These are phyloP conservation scores for Wickerhamiella infanticola DNA, from an alignment of 1,139 yeast species.

Conservation along the genomic window DNA sequence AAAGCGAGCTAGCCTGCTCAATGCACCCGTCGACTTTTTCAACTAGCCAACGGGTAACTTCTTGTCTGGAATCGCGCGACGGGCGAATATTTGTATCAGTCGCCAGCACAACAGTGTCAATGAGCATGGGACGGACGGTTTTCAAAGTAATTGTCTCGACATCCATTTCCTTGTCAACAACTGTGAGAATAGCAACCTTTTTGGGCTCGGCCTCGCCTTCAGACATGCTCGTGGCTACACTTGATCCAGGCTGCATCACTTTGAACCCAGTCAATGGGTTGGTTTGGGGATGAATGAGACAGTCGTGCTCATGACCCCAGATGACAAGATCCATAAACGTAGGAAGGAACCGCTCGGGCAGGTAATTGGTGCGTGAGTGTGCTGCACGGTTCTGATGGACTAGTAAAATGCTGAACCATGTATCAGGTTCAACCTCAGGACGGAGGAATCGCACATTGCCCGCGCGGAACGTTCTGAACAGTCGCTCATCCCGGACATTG, in stretches of 20 bases:
- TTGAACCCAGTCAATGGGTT: constrained; percentile 59
- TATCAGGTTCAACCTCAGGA: constrained; percentile 38
- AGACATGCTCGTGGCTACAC: constrained; percentile 79
- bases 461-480: constrained; percentile 67
- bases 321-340: constrained; percentile 62
- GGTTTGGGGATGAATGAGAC: constrained; percentile 52
- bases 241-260: constrained; percentile 86
- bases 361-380: constrained; percentile 53
- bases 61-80: constrained; percentile 39
- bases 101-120: constrained; percentile 45
- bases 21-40: constrained; percentile 55
- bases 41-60: constrained; percentile 45
- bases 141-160: constrained; percentile 51
- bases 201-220: constrained; percentile 75
- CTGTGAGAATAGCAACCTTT: constrained; percentile 52
- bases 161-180: constrained; percentile 44
- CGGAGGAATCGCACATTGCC: constrained; percentile 65
- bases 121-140: constrained; percentile 71
- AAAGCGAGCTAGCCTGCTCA: constrained; percentile 38
- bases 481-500: constrained; percentile 76
- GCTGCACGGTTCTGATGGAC: constrained; percentile 83
- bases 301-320: constrained; percentile 99
- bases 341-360: constrained; percentile 79
- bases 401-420: constrained; percentile 74
- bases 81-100: constrained; percentile 35